Evolutionary conservation across 352 stramenopile species (phyloP).

Genomic region (Globisporangium okanoganense): DNA sequence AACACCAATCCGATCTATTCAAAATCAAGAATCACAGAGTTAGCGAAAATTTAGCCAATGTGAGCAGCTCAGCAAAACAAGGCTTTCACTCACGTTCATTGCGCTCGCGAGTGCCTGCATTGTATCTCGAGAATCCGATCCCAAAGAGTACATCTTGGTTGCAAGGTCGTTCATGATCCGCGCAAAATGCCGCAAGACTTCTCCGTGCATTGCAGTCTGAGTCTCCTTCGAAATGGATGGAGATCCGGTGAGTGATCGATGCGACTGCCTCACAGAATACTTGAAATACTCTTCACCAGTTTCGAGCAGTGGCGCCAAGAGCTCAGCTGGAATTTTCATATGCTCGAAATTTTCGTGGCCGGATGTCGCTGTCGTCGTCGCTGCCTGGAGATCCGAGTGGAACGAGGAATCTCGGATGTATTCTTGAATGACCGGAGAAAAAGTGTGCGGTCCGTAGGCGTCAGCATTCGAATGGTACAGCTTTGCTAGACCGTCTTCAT

Average conservation of each 20-base stretch:
- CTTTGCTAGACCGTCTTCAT: conserved; percentile 25
- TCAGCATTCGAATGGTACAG: background rate
- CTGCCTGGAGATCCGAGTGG: background rate
- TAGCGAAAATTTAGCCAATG: conserved; percentile 6
- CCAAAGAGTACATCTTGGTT: conserved; percentile 25
- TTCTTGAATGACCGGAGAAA: conserved; percentile 11
- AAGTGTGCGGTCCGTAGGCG: conserved; percentile 9
- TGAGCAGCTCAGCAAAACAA: conserved; percentile 10
- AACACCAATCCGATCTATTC: conserved; percentile 38
- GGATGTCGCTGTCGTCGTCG: conserved; percentile 20
- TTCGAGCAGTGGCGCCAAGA: conserved; percentile 4
- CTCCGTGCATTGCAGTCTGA: conserved; percentile 17
- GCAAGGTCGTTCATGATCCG: conserved; percentile 39
- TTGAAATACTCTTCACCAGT: background rate
- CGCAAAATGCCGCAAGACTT: conserved; percentile 29
- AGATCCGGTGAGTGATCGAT: conserved; percentile 1
- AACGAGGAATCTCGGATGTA: conserved; percentile 13
- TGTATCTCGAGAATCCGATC: conserved; percentile 21
- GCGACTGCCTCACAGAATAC: background rate
- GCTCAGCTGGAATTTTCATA: conserved; percentile 10
- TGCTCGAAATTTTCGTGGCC: conserved; percentile 22
- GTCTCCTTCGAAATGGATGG: conserved; percentile 36
- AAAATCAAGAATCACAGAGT: background rate
- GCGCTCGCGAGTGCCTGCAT: conserved; percentile 32
- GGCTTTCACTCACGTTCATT: conserved; percentile 31